Conservation (phyloP, 352 stramenopile species). For the Plasmopara halstedii region DNA sequence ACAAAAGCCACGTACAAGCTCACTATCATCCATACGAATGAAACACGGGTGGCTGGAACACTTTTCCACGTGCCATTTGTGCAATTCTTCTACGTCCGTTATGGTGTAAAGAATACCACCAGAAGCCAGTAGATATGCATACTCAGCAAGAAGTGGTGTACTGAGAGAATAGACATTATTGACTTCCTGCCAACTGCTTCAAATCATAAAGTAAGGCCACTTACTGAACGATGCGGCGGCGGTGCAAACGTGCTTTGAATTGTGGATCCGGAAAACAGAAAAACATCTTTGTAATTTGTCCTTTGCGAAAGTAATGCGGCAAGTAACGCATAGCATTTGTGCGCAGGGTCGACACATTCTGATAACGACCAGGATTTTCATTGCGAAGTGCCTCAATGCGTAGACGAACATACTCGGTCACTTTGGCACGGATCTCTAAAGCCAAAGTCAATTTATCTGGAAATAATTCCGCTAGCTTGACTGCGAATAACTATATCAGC, state of each 20-base stretch:
- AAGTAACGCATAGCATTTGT: slow-evolving; percentile 96
- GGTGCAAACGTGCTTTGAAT: slow-evolving; percentile 98
- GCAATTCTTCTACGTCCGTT: slow-evolving; percentile 97
- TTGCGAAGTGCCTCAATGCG: slow-evolving; percentile 83
- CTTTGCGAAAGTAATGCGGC: slow-evolving; percentile 79
- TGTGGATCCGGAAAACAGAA: slow-evolving; percentile 99
- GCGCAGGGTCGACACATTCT: slow-evolving; percentile 93
- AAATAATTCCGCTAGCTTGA: slow-evolving; percentile 87
- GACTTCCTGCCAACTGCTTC: neutral
- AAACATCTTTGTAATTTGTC: slow-evolving; percentile 94
- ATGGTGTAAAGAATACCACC: slow-evolving; percentile 96
- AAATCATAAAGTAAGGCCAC: neutral
- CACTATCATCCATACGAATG: slow-evolving; percentile 77
- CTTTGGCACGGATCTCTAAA: slow-evolving; percentile 96
- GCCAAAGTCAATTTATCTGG: slow-evolving; percentile 94
- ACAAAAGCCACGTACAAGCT: slow-evolving; percentile 48
- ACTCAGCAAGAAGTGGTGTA: slow-evolving; percentile 93
- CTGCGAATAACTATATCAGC: slow-evolving; percentile 18
- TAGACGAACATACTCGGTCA: slow-evolving; percentile 89
- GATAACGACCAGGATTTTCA: slow-evolving; percentile 79
- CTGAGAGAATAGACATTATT: slow-evolving; percentile 22
- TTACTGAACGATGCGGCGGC: slow-evolving; percentile 87
- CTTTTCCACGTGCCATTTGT: slow-evolving; percentile 96
- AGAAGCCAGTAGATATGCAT: slow-evolving; percentile 92
- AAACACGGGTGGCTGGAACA: slow-evolving; percentile 92